These are phyloP conservation scores for Crithidia thermophila DNA, from an alignment of 208 protist species.

Conservation along the genomic window DNA sequence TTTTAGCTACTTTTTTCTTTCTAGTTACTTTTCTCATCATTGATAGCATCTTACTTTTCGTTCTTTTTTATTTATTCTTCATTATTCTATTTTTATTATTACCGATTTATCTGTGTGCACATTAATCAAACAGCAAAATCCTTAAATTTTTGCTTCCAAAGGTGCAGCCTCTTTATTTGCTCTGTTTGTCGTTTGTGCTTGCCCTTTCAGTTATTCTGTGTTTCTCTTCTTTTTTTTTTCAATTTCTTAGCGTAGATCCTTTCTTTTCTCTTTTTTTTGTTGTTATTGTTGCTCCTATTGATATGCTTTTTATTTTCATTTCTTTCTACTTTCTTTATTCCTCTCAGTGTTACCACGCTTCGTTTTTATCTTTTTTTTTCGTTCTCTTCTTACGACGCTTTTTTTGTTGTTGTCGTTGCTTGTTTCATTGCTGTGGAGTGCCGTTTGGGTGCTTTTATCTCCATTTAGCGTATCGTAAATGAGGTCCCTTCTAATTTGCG, in stretches of 20 bases:
- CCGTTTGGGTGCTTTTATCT: too few species aligned
- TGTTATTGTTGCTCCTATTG: conserved; percentile 1
- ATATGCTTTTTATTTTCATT: not conserved
- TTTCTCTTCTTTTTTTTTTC: not conserved
- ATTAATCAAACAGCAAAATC: too few species aligned
- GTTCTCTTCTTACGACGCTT: conserved; percentile 1
- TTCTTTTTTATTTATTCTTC: not conserved
- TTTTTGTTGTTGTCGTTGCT: not conserved
- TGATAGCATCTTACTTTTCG: too few species aligned
- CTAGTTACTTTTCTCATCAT: too few species aligned
- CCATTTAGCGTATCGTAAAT: too few species aligned
- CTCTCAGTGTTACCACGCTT: not conserved
- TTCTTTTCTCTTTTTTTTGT: conserved; percentile 9
- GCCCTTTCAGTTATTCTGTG: not conserved
- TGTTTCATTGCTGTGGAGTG: not conserved
- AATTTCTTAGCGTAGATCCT: not conserved
- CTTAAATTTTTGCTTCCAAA: too few species aligned
- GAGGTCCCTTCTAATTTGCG: too few species aligned
- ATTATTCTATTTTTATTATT: too few species aligned
- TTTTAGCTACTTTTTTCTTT: too few species aligned
- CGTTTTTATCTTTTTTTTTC: conserved; percentile 18
- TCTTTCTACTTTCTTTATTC: conserved; percentile 15
- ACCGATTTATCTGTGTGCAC: too few species aligned
- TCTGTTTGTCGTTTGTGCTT: not conserved
- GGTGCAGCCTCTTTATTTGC: not conserved